A percentile compares a stretch with the other conserved stretches of the same genome.
Evolutionary conservation across 352 stramenopile species (phyloP).

Genomic region (Achlya hypogyna): DNA sequence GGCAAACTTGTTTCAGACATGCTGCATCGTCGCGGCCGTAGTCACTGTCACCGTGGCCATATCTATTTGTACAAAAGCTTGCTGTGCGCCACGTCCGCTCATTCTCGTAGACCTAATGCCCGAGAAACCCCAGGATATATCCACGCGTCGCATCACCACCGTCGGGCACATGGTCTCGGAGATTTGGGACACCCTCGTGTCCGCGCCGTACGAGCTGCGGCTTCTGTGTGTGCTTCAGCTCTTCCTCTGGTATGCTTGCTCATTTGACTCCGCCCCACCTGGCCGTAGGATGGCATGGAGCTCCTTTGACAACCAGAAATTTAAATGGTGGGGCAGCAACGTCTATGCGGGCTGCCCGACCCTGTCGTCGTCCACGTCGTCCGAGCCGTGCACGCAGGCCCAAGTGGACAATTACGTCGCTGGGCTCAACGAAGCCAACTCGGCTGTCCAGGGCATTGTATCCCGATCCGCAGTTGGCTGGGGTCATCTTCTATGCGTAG

Average conservation of each 20-base stretch:
- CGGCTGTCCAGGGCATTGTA: constrained; percentile 24
- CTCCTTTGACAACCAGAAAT: constrained; percentile 64
- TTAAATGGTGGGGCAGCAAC: constrained; percentile 60
- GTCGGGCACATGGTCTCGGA: constrained; percentile 45
- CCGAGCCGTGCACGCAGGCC: constrained; percentile 22
- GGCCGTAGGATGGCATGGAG: constrained; percentile 48
- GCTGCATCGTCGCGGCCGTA: constrained; percentile 37
- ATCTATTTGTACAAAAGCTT: constrained; percentile 29
- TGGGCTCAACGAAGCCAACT: constrained; percentile 50
- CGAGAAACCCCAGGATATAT: constrained; percentile 51
- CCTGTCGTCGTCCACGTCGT: background rate
- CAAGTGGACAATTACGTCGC: constrained; percentile 39
- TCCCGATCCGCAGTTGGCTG: constrained; percentile 36
- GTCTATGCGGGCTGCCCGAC: constrained; percentile 48
- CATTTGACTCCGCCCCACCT: background rate
- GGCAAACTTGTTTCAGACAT: constrained; percentile 52
- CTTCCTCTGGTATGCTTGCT: constrained; percentile 38
- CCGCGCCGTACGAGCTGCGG: constrained; percentile 50
- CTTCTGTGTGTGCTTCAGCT: constrained; percentile 64
- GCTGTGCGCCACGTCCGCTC: background rate
- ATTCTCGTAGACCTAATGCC: constrained; percentile 26
- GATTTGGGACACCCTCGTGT: constrained; percentile 50
- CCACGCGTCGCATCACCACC: constrained; percentile 36
- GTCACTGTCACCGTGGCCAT: constrained; percentile 41
- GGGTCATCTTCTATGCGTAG: constrained; percentile 23